These are phyloP conservation scores for Cucurbita pepo DNA, from an alignment of 306 rosid genomes.

Conservation along the genomic window DNA sequence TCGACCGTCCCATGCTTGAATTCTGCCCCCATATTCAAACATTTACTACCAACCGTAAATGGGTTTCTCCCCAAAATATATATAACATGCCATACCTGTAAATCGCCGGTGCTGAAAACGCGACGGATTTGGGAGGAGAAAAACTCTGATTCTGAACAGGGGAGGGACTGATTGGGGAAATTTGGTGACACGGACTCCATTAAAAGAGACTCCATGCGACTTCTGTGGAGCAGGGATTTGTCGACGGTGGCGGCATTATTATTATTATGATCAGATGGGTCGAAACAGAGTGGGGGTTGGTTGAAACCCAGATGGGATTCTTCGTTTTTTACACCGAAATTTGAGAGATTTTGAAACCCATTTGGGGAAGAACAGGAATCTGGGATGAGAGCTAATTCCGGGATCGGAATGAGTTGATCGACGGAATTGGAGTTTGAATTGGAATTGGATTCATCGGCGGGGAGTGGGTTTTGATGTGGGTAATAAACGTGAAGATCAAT, in stretches of 20 bases:
- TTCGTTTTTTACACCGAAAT: conserved; percentile 41
- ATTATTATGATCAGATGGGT: conserved; percentile 18
- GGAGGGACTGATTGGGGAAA: conserved; percentile 21
- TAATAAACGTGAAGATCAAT: conserved; percentile 24
- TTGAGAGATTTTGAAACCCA: conserved; percentile 23
- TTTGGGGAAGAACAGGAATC: conserved; percentile 1
- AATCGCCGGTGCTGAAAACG: conserved; percentile 63
- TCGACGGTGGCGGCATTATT: conserved; percentile 10
- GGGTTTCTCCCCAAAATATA: not conserved
- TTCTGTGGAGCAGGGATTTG: conserved; percentile 49
- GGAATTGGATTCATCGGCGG: conserved; percentile 14
- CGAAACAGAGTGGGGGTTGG: conserved; percentile 35
- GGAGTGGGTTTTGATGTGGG: conserved; percentile 7
- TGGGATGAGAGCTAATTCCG: conserved; percentile 15
- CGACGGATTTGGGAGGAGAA: conserved; percentile 36
- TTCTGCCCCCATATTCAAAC: conserved; percentile 16
- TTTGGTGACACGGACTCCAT: conserved; percentile 31
- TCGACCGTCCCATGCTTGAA: conserved; percentile 11
- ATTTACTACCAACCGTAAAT: not conserved
- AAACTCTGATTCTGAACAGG: conserved; percentile 29
- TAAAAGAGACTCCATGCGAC: conserved; percentile 17
- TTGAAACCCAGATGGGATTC: conserved; percentile 21
- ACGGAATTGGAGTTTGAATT: not conserved
- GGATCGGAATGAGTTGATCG: conserved; percentile 22
- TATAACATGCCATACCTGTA: conserved; percentile 32